Conservation (phyloP, 164 flowering plant species). For the Stephania cephalantha region DNA sequence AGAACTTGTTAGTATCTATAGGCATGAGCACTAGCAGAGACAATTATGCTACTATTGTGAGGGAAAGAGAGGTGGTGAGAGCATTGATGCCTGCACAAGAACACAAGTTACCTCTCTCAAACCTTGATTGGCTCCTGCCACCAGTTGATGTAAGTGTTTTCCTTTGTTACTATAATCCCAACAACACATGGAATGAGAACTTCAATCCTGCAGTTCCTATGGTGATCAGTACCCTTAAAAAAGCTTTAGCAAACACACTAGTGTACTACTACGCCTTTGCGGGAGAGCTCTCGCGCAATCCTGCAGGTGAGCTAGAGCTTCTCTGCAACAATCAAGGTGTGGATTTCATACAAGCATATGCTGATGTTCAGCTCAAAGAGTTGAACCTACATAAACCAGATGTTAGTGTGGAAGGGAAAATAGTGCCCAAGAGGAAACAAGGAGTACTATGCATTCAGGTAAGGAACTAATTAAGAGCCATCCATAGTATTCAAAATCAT, state of each 20-base stretch:
- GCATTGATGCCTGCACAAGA: slow-evolving; percentile 30
- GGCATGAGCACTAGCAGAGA: too few species aligned
- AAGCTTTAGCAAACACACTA: slow-evolving; percentile 21
- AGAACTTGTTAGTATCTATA: too few species aligned
- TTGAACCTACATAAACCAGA: slow-evolving; percentile 39
- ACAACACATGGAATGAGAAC: neutral
- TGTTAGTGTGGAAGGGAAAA: slow-evolving; percentile 32
- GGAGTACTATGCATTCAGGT: slow-evolving; percentile 43
- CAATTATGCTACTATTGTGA: too few species aligned
- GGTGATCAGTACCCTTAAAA: slow-evolving; percentile 19
- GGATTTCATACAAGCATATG: slow-evolving; percentile 33
- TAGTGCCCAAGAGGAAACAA: slow-evolving; percentile 31
- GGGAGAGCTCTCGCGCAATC: slow-evolving; percentile 28
- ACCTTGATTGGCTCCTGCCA: slow-evolving; percentile 34
- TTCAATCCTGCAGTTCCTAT: neutral
- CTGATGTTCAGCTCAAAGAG: slow-evolving; percentile 17
- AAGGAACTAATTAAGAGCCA: too few species aligned
- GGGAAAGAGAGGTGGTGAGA: slow-evolving; percentile 17
- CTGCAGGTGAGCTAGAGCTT: slow-evolving; percentile 31
- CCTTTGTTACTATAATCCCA: slow-evolving; percentile 29
- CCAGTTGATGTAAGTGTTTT: slow-evolving; percentile 27
- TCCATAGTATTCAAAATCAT: too few species aligned
- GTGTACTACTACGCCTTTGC: slow-evolving; percentile 29
- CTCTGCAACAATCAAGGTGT: slow-evolving; percentile 46
- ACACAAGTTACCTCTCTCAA: slow-evolving; percentile 31